Percentiles rank a stretch among this genome's conserved stretches.
Evolutionary conservation across 140 eudicot genomes (phyloP).

Genomic region (Eryngium alpinum): DNA sequence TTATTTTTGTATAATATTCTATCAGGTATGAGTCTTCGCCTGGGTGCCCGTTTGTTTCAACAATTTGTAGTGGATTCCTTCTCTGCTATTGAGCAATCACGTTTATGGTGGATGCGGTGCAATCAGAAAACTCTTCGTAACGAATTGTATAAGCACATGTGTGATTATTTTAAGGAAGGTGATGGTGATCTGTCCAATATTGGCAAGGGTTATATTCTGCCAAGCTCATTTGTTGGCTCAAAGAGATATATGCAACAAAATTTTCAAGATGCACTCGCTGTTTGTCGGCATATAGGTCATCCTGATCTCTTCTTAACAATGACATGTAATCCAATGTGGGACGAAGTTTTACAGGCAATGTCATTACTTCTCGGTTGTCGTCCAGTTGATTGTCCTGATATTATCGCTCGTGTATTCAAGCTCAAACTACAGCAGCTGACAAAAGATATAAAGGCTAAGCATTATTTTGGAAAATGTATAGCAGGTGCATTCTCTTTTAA

Average conservation of each 20-base stretch:
- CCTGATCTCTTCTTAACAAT: background rate
- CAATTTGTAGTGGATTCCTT: background rate
- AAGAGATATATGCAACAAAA: background rate
- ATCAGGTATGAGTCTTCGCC: no score
- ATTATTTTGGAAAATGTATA: background rate
- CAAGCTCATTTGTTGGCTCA: background rate
- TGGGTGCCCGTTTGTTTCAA: no score
- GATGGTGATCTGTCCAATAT: background rate
- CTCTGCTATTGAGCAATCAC: background rate
- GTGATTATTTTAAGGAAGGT: background rate
- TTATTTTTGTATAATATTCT: no score
- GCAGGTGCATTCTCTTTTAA: background rate
- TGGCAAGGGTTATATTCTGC: background rate
- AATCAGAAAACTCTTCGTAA: background rate
- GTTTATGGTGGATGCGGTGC: background rate
- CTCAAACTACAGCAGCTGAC: background rate
- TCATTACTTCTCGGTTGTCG: background rate
- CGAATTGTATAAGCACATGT: background rate
- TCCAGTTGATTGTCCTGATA: background rate
- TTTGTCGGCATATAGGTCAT: background rate
- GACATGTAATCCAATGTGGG: background rate
- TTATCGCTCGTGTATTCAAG: background rate
- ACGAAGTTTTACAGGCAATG: background rate
- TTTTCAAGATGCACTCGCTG: background rate
- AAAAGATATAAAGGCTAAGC: background rate